Evolutionary conservation across 495 filamentous ascomycete genomes (phyloP), one percentile per base, ranked within the genome.

Genomic region (Elaphomyces granulatus): DNA sequence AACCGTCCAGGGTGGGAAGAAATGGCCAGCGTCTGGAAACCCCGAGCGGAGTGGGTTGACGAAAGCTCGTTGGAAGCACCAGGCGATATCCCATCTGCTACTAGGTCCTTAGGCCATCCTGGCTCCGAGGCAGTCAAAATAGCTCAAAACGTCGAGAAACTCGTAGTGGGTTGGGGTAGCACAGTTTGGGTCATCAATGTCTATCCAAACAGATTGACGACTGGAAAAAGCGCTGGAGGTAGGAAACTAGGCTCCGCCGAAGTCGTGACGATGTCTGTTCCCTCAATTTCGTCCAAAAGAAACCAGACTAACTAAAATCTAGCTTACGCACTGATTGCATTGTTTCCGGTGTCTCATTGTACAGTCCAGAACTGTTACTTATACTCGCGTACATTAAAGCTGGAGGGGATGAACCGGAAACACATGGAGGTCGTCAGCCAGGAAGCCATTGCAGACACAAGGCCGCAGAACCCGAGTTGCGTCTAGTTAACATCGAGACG

Each of bases 141-240:
- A 38, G 10, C 21, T 15, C 40, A 55, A 8, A 52, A 57, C 41
- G 32, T 75, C 10, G 90, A 98, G 60, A 84, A 88, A 48, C 59
- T 96, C 26, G 63, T 96, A 8, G 77, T 96, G 34, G 90, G 90
- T 15, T 98, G 90, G 90, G 90, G 88, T 42, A 81, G 83, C 41
- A 93, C 83, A 6, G 81, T 94, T 30, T 98, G 90, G 90, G 77
- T 96, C 28, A 76, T 96, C 38, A 83, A 94, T 54, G 78, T 98
- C 3, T 80, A 86, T 54, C 79, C 85, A 3, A 80, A 83, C n/a
- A 71, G 74, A 15, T 51, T 73, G 36, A 72, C 73, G 8, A 63
- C 73, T 32, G 80, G 76, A 17, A 87, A 78, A 52, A 70, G 80
- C 40, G 74, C 70, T 10, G 78, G 80, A 31, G 78, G 84, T 49